Percentiles rank a stretch among this genome's conserved stretches.
Evolutionary conservation across 805 yeast species (phyloP).

Genomic region (Candida ulmi): DNA sequence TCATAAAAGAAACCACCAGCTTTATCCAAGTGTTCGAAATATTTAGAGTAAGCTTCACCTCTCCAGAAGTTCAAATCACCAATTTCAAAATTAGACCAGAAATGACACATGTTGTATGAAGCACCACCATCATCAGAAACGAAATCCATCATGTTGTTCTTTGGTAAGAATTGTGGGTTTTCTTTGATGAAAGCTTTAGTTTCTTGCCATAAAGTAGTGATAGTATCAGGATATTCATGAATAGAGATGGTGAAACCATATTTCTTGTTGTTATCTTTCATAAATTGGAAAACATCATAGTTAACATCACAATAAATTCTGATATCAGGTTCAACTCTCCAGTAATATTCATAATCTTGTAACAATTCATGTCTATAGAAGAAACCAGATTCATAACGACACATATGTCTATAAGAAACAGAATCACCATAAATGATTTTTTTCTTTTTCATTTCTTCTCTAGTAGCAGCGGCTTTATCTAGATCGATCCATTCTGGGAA

Average conservation of each 20-base stretch:
- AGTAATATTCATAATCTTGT: slow-evolving; percentile 58
- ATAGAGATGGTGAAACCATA: slow-evolving; percentile 71
- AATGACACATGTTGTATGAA: slow-evolving; percentile 71
- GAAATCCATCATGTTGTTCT: slow-evolving; percentile 56
- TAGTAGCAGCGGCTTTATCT: slow-evolving; percentile 38
- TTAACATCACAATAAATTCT: slow-evolving; percentile 56
- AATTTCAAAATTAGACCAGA: slow-evolving; percentile 78
- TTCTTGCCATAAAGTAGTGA: slow-evolving; percentile 61
- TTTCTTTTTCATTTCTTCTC: slow-evolving; percentile 38
- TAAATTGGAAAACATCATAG: slow-evolving; percentile 58
- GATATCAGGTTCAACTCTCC: slow-evolving; percentile 77
- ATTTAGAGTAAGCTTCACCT: slow-evolving; percentile 49
- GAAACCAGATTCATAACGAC: slow-evolving; percentile 44
- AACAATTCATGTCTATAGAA: slow-evolving; percentile 62
- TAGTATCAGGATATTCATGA: slow-evolving; percentile 60
- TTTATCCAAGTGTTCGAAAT: slow-evolving; percentile 58
- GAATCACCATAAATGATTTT: slow-evolving; percentile 54
- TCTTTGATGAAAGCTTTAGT: slow-evolving; percentile 40
- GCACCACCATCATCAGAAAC: slow-evolving; percentile 62
- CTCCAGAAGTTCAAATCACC: slow-evolving; percentile 72
- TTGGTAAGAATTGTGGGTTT: slow-evolving; percentile 35
- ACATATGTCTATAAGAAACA: slow-evolving; percentile 69
- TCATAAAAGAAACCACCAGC: slow-evolving; percentile 81
- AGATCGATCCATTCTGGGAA: slow-evolving; percentile 62
- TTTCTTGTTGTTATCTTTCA: slow-evolving; percentile 49